These are phyloP conservation scores for Coniella lustricola DNA, from an alignment of 2,329 filamentous ascomycete genomes.

Conservation along the genomic window DNA sequence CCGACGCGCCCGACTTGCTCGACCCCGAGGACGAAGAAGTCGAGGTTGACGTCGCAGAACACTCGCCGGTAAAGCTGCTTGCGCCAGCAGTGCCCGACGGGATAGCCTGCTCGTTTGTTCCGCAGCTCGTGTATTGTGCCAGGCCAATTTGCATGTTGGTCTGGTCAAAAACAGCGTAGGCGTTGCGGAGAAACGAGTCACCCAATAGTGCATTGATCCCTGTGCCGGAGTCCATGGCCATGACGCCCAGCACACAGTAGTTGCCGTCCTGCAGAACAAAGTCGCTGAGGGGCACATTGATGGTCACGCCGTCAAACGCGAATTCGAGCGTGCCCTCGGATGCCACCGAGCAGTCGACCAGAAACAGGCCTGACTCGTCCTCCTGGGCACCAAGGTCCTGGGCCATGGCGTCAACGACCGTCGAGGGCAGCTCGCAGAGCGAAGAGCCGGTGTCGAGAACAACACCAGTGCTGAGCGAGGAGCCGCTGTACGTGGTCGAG, in stretches of 20 bases:
- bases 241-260: constrained; percentile 20
- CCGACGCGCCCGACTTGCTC: neutral
- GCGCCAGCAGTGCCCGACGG: constrained; percentile 12
- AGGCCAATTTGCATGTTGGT: constrained; percentile 24
- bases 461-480: constrained; percentile 31
- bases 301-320: constrained; percentile 29
- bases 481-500: constrained; percentile 19
- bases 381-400: constrained; percentile 37
- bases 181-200: constrained; percentile 26
- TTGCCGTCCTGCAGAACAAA: constrained; percentile 24
- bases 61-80: constrained; percentile 18
- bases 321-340: constrained; percentile 30
- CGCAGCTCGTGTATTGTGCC: constrained; percentile 27
- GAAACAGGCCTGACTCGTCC: constrained; percentile 32
- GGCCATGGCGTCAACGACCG: constrained; percentile 41
- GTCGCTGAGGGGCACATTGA: constrained; percentile 33
- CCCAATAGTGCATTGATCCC: constrained; percentile 22
- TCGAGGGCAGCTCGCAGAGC: constrained; percentile 57
- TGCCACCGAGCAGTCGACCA: constrained; percentile 33
- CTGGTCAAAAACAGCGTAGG: constrained; percentile 28
- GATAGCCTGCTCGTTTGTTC: constrained; percentile 23
- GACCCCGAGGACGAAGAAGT: neutral
- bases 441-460: constrained; percentile 63
- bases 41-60: constrained; percentile 5
- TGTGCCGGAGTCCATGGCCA: constrained; percentile 18